A percentile compares a stretch with the other conserved stretches of the same genome.
Conservation (phyloP, 208 protist genomes). For the Leishmania martiniquensis region DNA sequence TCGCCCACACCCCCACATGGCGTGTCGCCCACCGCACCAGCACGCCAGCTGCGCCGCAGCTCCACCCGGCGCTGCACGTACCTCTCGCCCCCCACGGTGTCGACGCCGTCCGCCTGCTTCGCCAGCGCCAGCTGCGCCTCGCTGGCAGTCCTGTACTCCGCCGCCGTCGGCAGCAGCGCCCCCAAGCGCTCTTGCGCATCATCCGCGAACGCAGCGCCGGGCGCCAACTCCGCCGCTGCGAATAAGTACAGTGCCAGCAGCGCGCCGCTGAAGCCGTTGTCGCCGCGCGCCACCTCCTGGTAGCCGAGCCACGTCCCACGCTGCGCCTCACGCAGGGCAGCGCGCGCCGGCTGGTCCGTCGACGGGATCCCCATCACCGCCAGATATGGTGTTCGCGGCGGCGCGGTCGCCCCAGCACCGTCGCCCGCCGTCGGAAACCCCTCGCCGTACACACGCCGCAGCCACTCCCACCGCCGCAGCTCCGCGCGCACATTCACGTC, state of each 20-base stretch:
- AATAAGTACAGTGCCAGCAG: slow-evolving; percentile 39
- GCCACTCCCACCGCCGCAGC: slow-evolving; percentile 20
- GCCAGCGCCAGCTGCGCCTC: background rate
- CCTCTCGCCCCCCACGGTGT: background rate
- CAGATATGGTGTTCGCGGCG: slow-evolving; percentile 16
- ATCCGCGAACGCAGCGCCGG: too few species aligned
- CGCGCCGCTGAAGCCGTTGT: slow-evolving; percentile 34
- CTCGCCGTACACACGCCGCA: slow-evolving; percentile 11
- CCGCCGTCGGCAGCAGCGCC: background rate
- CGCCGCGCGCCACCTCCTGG: slow-evolving; percentile 32
- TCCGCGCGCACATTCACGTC: slow-evolving; percentile 14
- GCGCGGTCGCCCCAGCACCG: background rate
- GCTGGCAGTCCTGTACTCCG: background rate
- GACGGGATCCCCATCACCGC: slow-evolving; percentile 53
- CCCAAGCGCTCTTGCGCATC: background rate
- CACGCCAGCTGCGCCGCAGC: background rate
- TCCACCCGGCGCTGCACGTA: slow-evolving; percentile 3
- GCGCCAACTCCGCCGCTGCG: slow-evolving; percentile 25
- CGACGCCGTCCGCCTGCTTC: background rate
- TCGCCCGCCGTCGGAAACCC: background rate
- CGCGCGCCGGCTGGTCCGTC: slow-evolving; percentile 33
- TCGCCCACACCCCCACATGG: background rate
- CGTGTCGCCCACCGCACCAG: background rate
- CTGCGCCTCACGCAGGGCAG: slow-evolving; percentile 34
- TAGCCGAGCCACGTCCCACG: slow-evolving; percentile 48